These are phyloP conservation scores for Blepharisma stoltei DNA, from an alignment of 73 alveolate species.

Conservation along the genomic window DNA sequence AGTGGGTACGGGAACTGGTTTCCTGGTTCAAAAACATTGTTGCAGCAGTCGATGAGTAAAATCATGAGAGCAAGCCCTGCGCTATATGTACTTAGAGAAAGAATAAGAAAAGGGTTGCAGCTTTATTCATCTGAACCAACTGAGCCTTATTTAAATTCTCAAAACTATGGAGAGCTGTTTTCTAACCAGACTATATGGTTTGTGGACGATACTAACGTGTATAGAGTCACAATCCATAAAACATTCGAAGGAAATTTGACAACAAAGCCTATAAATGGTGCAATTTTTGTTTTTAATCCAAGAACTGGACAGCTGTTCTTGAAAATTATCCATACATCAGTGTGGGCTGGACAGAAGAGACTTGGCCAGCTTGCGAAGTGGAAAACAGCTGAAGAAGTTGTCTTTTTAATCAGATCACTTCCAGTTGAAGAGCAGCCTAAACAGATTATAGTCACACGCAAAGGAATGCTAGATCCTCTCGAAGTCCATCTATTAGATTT, in stretches of 20 bases:
- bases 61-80: constrained; percentile 99
- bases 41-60: constrained; percentile 98
- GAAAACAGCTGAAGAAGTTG: constrained; percentile 99
- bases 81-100: constrained; percentile 98
- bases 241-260: constrained; percentile 99
- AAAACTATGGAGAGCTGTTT: constrained; percentile 98
- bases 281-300: constrained; percentile 99
- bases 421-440: constrained; percentile 99
- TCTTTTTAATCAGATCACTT: constrained; percentile 98
- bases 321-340: constrained; percentile 99
- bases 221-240: constrained; percentile 99
- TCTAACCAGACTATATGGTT: constrained; percentile 98
- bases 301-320: constrained; percentile 98
- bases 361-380: constrained; percentile 99
- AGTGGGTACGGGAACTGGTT: constrained; percentile 99
- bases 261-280: constrained; percentile 99
- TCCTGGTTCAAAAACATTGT: constrained; percentile 92
- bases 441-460: constrained; percentile 98
- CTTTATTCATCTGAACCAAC: constrained; percentile 99
- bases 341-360: constrained; percentile 99
- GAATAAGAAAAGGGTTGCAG: constrained; percentile 99
- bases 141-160: constrained; percentile 99
- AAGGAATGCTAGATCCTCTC: constrained; percentile 99
- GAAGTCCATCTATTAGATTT: constrained; percentile 99
- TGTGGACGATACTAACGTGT: constrained; percentile 99